Percentiles rank a stretch among this genome's conserved stretches.
phyloP scores from a whole-genome alignment of 2,329 filamentous ascomycete genomes.

The Exserohilum turcica region DNA sequence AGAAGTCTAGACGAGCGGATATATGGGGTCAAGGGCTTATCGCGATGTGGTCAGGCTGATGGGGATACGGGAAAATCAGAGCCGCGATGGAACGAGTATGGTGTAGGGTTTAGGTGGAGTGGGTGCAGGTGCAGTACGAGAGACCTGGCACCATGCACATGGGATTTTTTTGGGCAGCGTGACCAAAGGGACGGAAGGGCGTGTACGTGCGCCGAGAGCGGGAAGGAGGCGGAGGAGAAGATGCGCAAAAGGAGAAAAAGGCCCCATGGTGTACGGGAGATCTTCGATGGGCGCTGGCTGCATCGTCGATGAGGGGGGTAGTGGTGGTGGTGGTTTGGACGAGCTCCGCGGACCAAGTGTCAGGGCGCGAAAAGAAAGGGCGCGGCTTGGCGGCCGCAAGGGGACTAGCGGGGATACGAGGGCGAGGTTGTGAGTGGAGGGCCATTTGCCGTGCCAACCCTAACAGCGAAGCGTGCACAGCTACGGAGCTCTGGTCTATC shows the following conservation, averaged over 20 bases:
- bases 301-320: slow-evolving; percentile 15
- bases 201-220: not conserved
- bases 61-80: too few relatives aligned
- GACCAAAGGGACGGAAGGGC: not conserved
- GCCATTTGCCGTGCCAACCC: too few relatives aligned
- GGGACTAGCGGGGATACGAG: too few relatives aligned
- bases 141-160: slow-evolving; percentile 25
- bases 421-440: not conserved
- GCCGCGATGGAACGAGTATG: too few relatives aligned
- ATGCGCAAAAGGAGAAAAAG: not conserved
- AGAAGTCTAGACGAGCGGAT: too few relatives aligned
- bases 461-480: too few relatives aligned
- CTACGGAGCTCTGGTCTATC: too few relatives aligned
- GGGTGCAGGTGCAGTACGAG: slow-evolving; percentile 20
- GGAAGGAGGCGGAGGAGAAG: not conserved
- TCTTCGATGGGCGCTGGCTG: slow-evolving; percentile 10
- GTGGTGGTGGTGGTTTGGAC: too few relatives aligned
- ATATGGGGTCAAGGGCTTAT: too few relatives aligned
- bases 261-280: slow-evolving; percentile 11
- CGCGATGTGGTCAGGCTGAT: too few relatives aligned
- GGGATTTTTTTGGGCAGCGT: not conserved
- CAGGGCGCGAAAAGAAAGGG: not conserved
- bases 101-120: too few relatives aligned
- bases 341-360: not conserved
- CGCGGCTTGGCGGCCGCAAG: too few relatives aligned